Percentiles rank a stretch among this genome's conserved stretches.
These are phyloP conservation scores for Brassica rapa DNA, from an alignment of 345 rosid species.

Conservation along the genomic window DNA sequence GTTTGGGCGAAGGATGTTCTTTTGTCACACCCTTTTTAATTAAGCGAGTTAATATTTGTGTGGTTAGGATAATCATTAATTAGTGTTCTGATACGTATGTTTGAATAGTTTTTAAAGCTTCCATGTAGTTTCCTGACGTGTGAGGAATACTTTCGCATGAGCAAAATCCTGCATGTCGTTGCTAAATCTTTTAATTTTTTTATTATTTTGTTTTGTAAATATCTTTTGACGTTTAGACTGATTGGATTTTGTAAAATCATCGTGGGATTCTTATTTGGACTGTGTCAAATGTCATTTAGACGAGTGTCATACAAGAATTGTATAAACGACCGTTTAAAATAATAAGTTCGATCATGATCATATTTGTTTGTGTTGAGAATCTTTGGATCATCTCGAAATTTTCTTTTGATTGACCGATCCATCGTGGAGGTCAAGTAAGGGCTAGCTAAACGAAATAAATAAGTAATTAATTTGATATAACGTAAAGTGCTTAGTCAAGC, in stretches of 20 bases:
- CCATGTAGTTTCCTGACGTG: background rate
- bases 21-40: background rate
- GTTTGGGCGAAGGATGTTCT: slow-evolving; percentile 35
- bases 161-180: slow-evolving; percentile 6
- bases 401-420: background rate
- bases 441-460: background rate
- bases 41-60: background rate
- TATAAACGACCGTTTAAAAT: background rate
- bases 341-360: slow-evolving; percentile 7
- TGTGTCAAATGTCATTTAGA: slow-evolving; percentile 22
- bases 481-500: slow-evolving; percentile 5
- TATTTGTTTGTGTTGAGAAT: slow-evolving; percentile 12
- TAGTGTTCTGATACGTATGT: background rate
- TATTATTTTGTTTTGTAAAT: background rate
- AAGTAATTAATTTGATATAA: background rate
- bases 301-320: background rate
- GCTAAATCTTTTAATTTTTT: too few relatives aligned
- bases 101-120: background rate
- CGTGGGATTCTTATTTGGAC: background rate
- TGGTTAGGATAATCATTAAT: background rate
- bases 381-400: background rate
- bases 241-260: background rate
- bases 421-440: slow-evolving; percentile 37
- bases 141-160: background rate
- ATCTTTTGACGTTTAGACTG: background rate